Conservation (phyloP, 148 eudicot species). For the Cornus suecica region DNA sequence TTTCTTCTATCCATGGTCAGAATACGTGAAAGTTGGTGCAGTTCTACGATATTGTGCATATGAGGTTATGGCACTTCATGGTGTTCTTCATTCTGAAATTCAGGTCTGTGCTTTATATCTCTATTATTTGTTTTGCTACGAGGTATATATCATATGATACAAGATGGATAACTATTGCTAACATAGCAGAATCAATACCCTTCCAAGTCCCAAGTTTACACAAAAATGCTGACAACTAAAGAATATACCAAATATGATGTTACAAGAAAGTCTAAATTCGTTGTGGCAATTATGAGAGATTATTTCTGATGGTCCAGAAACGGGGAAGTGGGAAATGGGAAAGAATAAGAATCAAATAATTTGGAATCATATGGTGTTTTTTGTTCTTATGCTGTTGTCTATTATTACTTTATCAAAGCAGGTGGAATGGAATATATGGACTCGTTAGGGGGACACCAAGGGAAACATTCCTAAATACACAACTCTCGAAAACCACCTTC, state of each 20-base stretch:
- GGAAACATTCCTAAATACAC: slow-evolving; percentile 11
- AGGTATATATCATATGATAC: neutral
- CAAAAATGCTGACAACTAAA: neutral
- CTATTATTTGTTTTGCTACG: neutral
- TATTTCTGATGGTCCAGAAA: neutral
- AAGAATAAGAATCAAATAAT: neutral
- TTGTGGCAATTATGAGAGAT: neutral
- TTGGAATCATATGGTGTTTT: slow-evolving; percentile 7
- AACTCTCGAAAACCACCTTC: slow-evolving; percentile 9
- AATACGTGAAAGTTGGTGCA: slow-evolving; percentile 57
- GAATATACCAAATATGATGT: slow-evolving; percentile 11
- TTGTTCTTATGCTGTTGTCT: slow-evolving; percentile 16
- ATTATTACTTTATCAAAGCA: neutral
- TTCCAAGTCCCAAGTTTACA: slow-evolving; percentile 1
- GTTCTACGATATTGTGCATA: slow-evolving; percentile 57
- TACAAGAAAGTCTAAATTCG: neutral
- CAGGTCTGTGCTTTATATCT: slow-evolving; percentile 28
- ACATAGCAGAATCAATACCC: neutral
- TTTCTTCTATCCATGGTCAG: slow-evolving; percentile 64
- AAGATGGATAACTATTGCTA: neutral
- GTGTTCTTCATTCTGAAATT: slow-evolving; percentile 67
- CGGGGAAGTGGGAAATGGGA: neutral
- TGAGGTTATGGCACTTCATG: slow-evolving; percentile 70
- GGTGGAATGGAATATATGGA: neutral
- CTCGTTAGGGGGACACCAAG: neutral